Conservation (phyloP, 805 yeast species). For the Sugiyamaella qingdaonensis region DNA sequence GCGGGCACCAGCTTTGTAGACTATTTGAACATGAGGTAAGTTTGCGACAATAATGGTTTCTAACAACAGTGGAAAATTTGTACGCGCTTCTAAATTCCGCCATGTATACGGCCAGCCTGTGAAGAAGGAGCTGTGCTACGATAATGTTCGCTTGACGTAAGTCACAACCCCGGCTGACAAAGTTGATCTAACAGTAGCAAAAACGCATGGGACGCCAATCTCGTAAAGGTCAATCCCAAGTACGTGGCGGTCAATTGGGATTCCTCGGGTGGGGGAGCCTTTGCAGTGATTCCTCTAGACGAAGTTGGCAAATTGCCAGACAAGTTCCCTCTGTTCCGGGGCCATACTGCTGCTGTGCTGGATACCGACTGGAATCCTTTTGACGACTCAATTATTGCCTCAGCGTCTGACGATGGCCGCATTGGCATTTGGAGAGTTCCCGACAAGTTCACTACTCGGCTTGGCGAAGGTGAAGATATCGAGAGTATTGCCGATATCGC, state of each 20-base stretch:
- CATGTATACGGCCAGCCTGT: constrained; percentile 92
- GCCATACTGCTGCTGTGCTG: constrained; percentile 90
- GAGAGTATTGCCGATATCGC: constrained; percentile 60
- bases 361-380: constrained; percentile 97
- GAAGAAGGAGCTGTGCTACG: constrained; percentile 66
- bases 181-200: constrained; percentile 43
- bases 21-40: background rate
- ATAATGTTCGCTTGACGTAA: constrained; percentile 46
- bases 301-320: constrained; percentile 95
- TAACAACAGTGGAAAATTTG: constrained; percentile 53
- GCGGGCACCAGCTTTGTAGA: background rate
- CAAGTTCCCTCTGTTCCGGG: constrained; percentile 86
- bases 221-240: constrained; percentile 81
- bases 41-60: background rate
- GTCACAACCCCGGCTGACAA: constrained; percentile 7
- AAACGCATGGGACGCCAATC: constrained; percentile 95
- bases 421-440: constrained; percentile 89
- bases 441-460: constrained; percentile 56
- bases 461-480: constrained; percentile 16
- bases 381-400: constrained; percentile 65
- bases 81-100: constrained; percentile 94
- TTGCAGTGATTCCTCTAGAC: constrained; percentile 81
- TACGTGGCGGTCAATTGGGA: constrained; percentile 88
- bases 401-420: constrained; percentile 79
- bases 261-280: constrained; percentile 95